These are phyloP conservation scores for Tagetes erecta DNA, from an alignment of 129 eudicot species.

Conservation along the genomic window DNA sequence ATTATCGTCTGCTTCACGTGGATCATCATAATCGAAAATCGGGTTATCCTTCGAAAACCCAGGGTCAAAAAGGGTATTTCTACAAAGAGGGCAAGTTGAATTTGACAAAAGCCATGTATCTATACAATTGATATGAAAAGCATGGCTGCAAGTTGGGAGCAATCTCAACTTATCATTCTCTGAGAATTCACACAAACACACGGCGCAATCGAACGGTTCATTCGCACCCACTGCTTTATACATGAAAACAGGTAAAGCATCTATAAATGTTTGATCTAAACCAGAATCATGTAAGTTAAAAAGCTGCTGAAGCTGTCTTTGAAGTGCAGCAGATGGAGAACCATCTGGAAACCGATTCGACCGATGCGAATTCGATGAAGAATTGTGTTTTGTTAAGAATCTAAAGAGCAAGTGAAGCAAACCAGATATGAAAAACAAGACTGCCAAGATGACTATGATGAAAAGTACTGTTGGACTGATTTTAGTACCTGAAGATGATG, in stretches of 20 bases:
- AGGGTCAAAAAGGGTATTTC: constrained; percentile 69
- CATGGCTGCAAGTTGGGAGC: constrained; percentile 91
- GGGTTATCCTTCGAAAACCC: constrained; percentile 72
- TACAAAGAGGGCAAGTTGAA: constrained; percentile 87
- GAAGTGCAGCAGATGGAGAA: constrained; percentile 70
- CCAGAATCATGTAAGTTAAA: constrained; percentile 85
- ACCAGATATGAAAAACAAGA: constrained; percentile 86
- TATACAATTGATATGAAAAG: constrained; percentile 78
- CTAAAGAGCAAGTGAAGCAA: constrained; percentile 81
- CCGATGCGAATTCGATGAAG: constrained; percentile 46
- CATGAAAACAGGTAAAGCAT: constrained; percentile 77
- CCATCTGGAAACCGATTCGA: constrained; percentile 57
- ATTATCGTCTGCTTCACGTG: constrained; percentile 52
- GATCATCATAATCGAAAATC: constrained; percentile 66
- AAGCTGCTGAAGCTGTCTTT: constrained; percentile 84
- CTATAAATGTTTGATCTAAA: constrained; percentile 84
- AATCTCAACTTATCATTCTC: constrained; percentile 74
- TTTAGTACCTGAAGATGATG: constrained; percentile 57
- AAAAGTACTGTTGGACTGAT: constrained; percentile 83
- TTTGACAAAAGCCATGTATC: constrained; percentile 90
- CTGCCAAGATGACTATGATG: constrained; percentile 80
- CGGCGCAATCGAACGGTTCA: constrained; percentile 91
- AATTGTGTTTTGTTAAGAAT: constrained; percentile 62
- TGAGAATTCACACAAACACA: constrained; percentile 78
- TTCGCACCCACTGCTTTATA: constrained; percentile 79